Conservation (phyloP, 495 filamentous ascomycete species). For the Penicillium soppii region DNA sequence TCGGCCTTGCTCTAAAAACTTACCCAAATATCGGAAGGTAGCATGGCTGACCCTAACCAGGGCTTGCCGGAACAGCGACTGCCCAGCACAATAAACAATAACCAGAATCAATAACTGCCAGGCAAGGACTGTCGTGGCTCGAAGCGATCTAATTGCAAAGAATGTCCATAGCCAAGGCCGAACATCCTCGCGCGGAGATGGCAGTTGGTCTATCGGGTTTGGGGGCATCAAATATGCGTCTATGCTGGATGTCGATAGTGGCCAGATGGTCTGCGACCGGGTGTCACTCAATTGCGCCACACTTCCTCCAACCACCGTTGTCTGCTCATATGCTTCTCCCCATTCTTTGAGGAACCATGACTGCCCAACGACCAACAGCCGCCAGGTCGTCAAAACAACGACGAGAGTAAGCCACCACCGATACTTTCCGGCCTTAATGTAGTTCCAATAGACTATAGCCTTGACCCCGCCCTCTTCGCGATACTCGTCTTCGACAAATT, state of each 20-base stretch:
- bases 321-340: slow-evolving; percentile 69
- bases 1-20: neutral
- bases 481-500: slow-evolving; percentile 81
- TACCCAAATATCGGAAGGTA: slow-evolving; percentile 74
- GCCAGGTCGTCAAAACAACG: slow-evolving; percentile 55
- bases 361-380: slow-evolving; percentile 58
- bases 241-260: slow-evolving; percentile 7
- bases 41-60: slow-evolving; percentile 70
- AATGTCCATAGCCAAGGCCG: slow-evolving; percentile 72
- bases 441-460: slow-evolving; percentile 74
- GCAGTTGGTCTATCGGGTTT: slow-evolving; percentile 55
- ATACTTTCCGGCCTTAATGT: slow-evolving; percentile 73
- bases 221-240: slow-evolving; percentile 23
- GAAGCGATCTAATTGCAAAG: slow-evolving; percentile 56
- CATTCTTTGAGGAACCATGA: slow-evolving; percentile 84
- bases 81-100: slow-evolving; percentile 74
- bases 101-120: slow-evolving; percentile 61
- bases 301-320: slow-evolving; percentile 9
- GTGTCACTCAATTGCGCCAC: slow-evolving; percentile 4
- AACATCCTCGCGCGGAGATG: slow-evolving; percentile 64
- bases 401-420: slow-evolving; percentile 68
- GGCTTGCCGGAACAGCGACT: slow-evolving; percentile 64
- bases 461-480: slow-evolving; percentile 74
- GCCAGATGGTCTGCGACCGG: neutral
- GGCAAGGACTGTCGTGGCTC: slow-evolving; percentile 54